Evolutionary conservation across 2,329 filamentous ascomycete genomes (phyloP).

Genomic region (Neoarthrinium moseri): DNA sequence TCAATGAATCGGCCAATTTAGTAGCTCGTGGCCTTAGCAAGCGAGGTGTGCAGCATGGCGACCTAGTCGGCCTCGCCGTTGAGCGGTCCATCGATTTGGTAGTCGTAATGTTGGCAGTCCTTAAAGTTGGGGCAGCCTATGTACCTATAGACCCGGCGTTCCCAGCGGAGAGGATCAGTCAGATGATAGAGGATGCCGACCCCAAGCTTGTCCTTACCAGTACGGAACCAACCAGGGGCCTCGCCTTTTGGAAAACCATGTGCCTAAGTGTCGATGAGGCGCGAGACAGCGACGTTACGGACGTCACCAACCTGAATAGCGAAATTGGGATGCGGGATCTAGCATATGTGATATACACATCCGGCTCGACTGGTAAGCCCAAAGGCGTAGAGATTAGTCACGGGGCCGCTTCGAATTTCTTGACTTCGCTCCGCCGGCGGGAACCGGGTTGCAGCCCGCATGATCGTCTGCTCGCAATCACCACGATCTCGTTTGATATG

Average conservation of each 20-base stretch:
- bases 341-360: slow-evolving; percentile 31
- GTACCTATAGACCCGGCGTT: slow-evolving; percentile 28
- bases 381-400: slow-evolving; percentile 37
- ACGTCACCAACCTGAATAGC: slow-evolving; percentile 9
- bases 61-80: slow-evolving; percentile 25
- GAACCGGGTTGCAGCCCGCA: slow-evolving; percentile 22
- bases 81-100: slow-evolving; percentile 23
- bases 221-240: slow-evolving; percentile 4
- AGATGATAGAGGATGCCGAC: slow-evolving; percentile 24
- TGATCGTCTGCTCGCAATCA: slow-evolving; percentile 25
- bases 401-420: slow-evolving; percentile 16
- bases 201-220: slow-evolving; percentile 21
- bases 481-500: slow-evolving; percentile 30
- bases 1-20: slow-evolving; percentile 19
- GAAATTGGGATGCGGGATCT: slow-evolving; percentile 18
- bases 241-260: slow-evolving; percentile 13
- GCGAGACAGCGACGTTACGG: background rate
- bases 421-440: slow-evolving; percentile 20
- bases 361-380: slow-evolving; percentile 28
- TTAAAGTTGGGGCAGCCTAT: slow-evolving; percentile 28
- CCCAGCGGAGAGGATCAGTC: slow-evolving; percentile 24
- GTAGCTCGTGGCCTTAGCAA: slow-evolving; percentile 17
- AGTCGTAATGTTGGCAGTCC: slow-evolving; percentile 21
- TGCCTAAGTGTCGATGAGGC: slow-evolving; percentile 17
- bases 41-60: slow-evolving; percentile 17